Conservation (phyloP, 164 flowering plant species). For the Magnolia changhungtana region DNA sequence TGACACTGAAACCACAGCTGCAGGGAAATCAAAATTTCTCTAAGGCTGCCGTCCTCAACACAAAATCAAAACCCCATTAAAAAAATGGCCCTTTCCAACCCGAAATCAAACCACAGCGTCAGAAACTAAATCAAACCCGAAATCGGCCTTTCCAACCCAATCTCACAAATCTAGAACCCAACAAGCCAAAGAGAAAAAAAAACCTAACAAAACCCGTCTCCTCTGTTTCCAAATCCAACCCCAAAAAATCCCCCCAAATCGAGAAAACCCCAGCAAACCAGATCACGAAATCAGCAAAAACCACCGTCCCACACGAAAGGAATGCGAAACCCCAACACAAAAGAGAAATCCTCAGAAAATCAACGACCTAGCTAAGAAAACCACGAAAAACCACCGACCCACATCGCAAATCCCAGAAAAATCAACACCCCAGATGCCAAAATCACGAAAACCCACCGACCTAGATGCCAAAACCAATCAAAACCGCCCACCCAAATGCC, state of each 20-base stretch:
- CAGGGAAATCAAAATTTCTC: background rate
- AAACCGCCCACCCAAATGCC: constrained; percentile 20
- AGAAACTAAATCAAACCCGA: background rate
- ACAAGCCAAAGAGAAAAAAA: background rate
- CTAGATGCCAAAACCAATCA: background rate
- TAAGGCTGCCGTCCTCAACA: background rate
- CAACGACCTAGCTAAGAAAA: background rate
- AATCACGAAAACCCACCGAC: constrained; percentile 6
- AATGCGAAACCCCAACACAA: background rate
- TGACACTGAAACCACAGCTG: background rate
- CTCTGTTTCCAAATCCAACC: no score
- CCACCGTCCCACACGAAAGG: constrained; percentile 10
- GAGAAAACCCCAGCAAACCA: background rate
- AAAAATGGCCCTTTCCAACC: background rate
- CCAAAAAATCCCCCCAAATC: background rate
- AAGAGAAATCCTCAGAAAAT: constrained; percentile 12
- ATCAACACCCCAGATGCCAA: constrained; percentile 7
- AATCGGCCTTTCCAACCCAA: constrained; percentile 3
- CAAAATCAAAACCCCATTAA: background rate
- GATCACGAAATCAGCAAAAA: constrained; percentile 8
- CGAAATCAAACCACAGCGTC: background rate
- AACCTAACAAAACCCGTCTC: background rate
- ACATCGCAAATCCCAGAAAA: constrained; percentile 13
- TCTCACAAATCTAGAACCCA: background rate
- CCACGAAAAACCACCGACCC: constrained; percentile 18